These are phyloP conservation scores for Suhomyces chickasaworum DNA, from an alignment of 1,139 yeast species.

Conservation along the genomic window DNA sequence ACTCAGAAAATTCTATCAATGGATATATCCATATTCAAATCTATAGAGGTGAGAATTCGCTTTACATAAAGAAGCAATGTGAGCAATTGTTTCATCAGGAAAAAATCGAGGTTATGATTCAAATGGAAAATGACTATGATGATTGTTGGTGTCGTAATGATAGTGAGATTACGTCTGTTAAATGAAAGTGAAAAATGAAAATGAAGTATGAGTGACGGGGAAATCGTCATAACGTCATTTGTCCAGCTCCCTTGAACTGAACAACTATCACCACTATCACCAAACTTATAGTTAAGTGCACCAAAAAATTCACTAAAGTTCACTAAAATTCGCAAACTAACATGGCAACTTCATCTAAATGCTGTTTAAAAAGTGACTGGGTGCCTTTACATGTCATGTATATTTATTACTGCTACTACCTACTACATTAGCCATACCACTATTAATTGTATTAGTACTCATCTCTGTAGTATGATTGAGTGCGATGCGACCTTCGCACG, in stretches of 20 bases:
- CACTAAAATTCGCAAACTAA: too few species aligned
- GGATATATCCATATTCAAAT: conserved; percentile 74
- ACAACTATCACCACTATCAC: too few species aligned
- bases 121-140: conserved; percentile 60
- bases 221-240: too few species aligned
- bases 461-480: neutral
- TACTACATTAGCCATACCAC: neutral
- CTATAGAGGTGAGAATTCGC: conserved; percentile 65
- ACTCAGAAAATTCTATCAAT: conserved; percentile 41
- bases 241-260: too few species aligned
- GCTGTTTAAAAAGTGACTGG: too few species aligned
- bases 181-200: too few species aligned
- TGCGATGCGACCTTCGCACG: conserved; percentile 6
- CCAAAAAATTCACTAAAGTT: neutral
- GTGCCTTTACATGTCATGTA: too few species aligned
- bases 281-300: too few species aligned
- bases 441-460: neutral
- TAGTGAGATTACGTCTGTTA: conserved; percentile 10
- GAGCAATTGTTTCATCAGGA: conserved; percentile 42
- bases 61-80: conserved; percentile 63
- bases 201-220: too few species aligned
- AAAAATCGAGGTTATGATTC: conserved; percentile 55
- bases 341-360: too few species aligned
- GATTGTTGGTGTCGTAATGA: conserved; percentile 57
- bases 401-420: neutral